These are phyloP conservation scores for Tricholoma matsutake DNA, from an alignment of 768 basidiomycete species.

Conservation along the genomic window DNA sequence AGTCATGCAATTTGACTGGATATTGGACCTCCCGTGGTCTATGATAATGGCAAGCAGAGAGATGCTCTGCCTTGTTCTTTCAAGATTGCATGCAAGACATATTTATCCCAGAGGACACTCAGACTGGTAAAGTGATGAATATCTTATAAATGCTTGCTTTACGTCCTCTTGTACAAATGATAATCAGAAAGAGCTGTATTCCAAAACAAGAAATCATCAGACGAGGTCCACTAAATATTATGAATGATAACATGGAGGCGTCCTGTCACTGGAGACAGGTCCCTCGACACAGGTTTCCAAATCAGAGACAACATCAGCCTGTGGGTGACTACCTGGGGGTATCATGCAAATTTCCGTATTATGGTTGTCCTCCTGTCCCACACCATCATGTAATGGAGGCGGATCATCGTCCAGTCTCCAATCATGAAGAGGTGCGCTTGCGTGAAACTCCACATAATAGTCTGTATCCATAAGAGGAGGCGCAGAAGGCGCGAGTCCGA, in stretches of 20 bases:
- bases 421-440: slow-evolving; percentile 10
- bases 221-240: slow-evolving; percentile 4
- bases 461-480: slow-evolving; percentile 18
- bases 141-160: slow-evolving; percentile 1
- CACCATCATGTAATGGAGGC: neutral
- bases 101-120: too few species aligned
- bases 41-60: too few species aligned
- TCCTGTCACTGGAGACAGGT: slow-evolving; percentile 20
- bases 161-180: neutral
- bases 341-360: neutral
- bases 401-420: neutral
- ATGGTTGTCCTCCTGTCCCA: neutral
- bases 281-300: slow-evolving; percentile 12
- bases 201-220: slow-evolving; percentile 11
- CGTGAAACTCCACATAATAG: slow-evolving; percentile 10
- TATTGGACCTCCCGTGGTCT: too few species aligned
- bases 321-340: slow-evolving; percentile 2
- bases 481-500: slow-evolving; percentile 44
- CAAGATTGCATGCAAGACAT: too few species aligned
- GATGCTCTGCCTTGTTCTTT: too few species aligned
- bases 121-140: neutral
- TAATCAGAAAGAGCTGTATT: neutral
- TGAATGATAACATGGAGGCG: slow-evolving; percentile 17
- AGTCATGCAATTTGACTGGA: too few species aligned
- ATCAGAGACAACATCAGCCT: neutral